Conservation (phyloP, 768 basidiomycete genomes). For the Trametes sanguinea region DNA sequence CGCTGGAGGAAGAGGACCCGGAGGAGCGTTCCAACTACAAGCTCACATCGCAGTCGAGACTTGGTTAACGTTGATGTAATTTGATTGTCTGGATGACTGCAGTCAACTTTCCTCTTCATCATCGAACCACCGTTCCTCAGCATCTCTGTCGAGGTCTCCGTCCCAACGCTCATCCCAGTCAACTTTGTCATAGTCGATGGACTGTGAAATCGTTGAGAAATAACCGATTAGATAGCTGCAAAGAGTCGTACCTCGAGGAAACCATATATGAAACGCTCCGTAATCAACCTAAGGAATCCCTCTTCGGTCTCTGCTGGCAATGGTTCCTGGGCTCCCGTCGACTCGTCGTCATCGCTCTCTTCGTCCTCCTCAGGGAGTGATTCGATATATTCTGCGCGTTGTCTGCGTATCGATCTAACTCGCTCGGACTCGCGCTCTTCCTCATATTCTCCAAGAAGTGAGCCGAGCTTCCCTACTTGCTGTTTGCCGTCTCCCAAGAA, state of each 20-base stretch:
- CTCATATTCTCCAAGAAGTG: slow-evolving; percentile 69
- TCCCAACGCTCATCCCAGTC: slow-evolving; percentile 80
- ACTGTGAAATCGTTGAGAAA: slow-evolving; percentile 39
- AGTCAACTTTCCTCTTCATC: slow-evolving; percentile 49
- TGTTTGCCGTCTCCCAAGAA: slow-evolving; percentile 55
- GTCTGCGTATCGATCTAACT: slow-evolving; percentile 47
- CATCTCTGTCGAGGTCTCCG: slow-evolving; percentile 55
- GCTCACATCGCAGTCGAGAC: too few species aligned
- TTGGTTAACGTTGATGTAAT: too few species aligned
- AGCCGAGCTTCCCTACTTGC: slow-evolving; percentile 70
- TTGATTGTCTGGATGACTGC: too few species aligned
- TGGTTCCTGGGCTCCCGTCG: slow-evolving; percentile 33
- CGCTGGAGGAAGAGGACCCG: too few species aligned
- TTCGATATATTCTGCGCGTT: slow-evolving; percentile 42
- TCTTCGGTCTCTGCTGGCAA: slow-evolving; percentile 49
- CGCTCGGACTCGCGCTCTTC: slow-evolving; percentile 76
- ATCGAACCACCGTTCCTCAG: slow-evolving; percentile 75
- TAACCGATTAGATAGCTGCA: neutral
- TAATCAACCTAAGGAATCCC: slow-evolving; percentile 61
- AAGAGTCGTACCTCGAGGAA: slow-evolving; percentile 54
- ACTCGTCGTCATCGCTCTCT: slow-evolving; percentile 45
- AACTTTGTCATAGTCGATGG: slow-evolving; percentile 66
- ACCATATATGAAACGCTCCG: slow-evolving; percentile 75
- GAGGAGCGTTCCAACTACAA: too few species aligned
- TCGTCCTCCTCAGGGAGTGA: slow-evolving; percentile 74